Percentiles rank a stretch among this genome's conserved stretches.
These are phyloP conservation scores for Nicotiana tomentosiformis DNA, from an alignment of 257 asterid species.

Conservation along the genomic window DNA sequence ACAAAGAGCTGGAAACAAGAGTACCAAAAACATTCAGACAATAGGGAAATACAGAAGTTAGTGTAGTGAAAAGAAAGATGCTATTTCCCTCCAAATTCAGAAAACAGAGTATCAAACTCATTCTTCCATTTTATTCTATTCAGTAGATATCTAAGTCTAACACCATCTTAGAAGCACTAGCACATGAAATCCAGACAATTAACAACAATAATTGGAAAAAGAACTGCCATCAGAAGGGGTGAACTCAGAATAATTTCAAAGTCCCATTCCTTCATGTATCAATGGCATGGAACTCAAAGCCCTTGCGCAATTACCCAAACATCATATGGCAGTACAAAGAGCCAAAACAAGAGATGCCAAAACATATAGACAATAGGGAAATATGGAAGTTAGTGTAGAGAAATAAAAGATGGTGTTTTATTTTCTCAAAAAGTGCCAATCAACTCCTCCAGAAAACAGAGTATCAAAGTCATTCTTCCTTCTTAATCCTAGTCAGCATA, in stretches of 20 bases:
- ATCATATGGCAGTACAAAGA: conserved; percentile 6
- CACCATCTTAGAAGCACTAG: background rate
- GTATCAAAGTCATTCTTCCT: background rate
- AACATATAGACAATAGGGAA: background rate
- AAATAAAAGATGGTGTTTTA: too few species aligned
- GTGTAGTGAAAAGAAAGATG: background rate
- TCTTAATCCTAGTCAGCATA: background rate
- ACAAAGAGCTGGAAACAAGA: background rate
- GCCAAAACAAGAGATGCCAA: background rate
- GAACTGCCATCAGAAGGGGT: background rate
- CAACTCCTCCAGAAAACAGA: background rate
- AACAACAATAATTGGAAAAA: background rate
- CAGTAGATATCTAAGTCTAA: background rate
- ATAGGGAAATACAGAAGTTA: background rate
- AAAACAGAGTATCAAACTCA: background rate
- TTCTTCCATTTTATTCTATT: background rate
- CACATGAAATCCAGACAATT: background rate
- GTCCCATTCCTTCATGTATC: background rate
- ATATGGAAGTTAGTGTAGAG: background rate
- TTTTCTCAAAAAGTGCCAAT: background rate
- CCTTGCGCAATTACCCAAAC: conserved; percentile 10
- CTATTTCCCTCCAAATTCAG: too few species aligned
- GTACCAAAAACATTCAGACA: background rate
- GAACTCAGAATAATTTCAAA: background rate
- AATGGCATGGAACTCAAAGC: conserved; percentile 7